Percentiles rank a stretch among this genome's conserved stretches.
phyloP scores from a whole-genome alignment of 257 asterid species.

The Henckelia pumila region DNA sequence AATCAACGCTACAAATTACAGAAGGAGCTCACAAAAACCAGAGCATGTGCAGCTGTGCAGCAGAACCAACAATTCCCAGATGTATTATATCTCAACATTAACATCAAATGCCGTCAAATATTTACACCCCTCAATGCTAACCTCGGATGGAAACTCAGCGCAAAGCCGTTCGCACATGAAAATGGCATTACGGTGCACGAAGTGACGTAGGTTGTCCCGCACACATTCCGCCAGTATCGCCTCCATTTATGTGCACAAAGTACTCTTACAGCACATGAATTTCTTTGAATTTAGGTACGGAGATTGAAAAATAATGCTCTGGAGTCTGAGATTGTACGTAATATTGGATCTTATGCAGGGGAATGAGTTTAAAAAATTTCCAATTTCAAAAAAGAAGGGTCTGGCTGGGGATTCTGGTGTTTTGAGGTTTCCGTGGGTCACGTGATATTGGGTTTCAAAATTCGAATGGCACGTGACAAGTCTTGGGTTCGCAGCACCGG shows the following conservation, averaged over 20 bases:
- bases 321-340: background rate
- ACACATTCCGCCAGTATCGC: slow-evolving; percentile 60
- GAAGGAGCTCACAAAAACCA: background rate
- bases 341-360: background rate
- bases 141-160: slow-evolving; percentile 93
- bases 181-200: slow-evolving; percentile 78
- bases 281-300: background rate
- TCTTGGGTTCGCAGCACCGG: too few species aligned
- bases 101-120: background rate
- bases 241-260: slow-evolving; percentile 54
- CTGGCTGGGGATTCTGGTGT: background rate
- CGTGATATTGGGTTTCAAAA: background rate
- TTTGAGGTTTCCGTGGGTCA: background rate
- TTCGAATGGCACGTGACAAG: background rate
- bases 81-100: background rate
- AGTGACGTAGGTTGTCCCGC: slow-evolving; percentile 60
- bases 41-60: slow-evolving; percentile 1
- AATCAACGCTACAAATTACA: slow-evolving; percentile 4
- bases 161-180: slow-evolving; percentile 94
- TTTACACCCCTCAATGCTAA: slow-evolving; percentile 23
- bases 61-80: background rate
- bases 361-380: background rate
- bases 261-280: background rate
- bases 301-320: background rate
- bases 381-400: background rate